Base-by-base conservation (phyloP, 371 early-diverging fungal genomes). In the Chytridiales sp. region DNA sequence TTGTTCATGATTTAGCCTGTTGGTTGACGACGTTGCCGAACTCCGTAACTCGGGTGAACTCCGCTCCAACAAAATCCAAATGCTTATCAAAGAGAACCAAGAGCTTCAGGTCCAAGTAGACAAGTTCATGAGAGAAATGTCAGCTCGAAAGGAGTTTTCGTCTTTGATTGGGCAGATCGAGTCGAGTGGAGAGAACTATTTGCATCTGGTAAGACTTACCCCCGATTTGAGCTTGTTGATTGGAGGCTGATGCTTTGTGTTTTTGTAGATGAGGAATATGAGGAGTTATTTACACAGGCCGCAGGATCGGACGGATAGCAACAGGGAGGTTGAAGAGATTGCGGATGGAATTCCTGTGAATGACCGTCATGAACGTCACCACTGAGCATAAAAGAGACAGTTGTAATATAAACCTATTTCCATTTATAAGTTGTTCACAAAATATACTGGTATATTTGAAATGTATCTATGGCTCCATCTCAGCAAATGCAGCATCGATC, bases 21-120 rank as follows among this genome's bases (percentile, higher is more conserved):
- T 74, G 2, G 65, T 67, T 31, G 75, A 74, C 51, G 75, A 74
- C 42, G 71, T 74, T 4, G 72, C 75, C 38, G 69, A 71, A 38
- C 60, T 74, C 2, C 49, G 64, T 5, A 70, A 71, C 53, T 64
- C 69, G 11, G 49, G 52, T 21, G 66, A 69, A 5, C 42, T 69
- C 47, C 48, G 54, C 31, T 36, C 55, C 19, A 22, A 47, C 19
- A 54, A 61, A 31, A 43, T 75, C 26, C 40, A 58, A n/a, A 2
- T 31, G 5, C 56, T 69, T 35, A 31, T 61, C 11, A 27, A 54
- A 36, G 68, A 75, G 59, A 70, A 62, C 31, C 67, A 70, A 56
- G 68, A 66, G 4, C 54, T 69, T 17, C 59, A 66, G 30, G 55
- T 63, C 19, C 57, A 67, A 43, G 22, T 73, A 21, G 73, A 68